Base-by-base conservation (phyloP, 1,139 yeast genomes). In the Kodamaea arcana region DNA sequence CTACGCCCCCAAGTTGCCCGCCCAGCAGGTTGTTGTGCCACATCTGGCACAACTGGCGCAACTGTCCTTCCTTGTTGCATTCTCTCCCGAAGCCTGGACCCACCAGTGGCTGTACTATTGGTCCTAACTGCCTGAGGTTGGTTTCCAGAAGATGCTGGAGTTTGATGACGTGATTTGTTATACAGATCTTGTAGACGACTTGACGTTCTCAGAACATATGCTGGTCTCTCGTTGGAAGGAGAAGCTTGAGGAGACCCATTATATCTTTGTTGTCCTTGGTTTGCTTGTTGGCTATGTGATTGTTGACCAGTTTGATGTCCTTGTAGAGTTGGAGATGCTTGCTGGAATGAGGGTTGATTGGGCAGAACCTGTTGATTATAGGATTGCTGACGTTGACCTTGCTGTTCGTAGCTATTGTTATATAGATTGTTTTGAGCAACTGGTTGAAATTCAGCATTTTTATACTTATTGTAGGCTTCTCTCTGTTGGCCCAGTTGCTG, bases 111-210 rank as follows among this genome's bases (percentile, higher is more conserved):
- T 10, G 62, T 51, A 14, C 63, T 57, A 39, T 61, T 62, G 27
- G 56, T 39, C 38, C 69, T 45, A 10, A 45, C 44, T 8, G 51
- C 46, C 31, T 48, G 58, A 29, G 40, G 52, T 1, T 58, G 43
- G 39, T 46, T 56, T 40, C 65, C 61, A 2, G 65, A 63, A 11
- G 60, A 52, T 4, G 67, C 68, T 0, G 69, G 68, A n/a, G 62
- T 50, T 35, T 66, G 69, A 42, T 66, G 72, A 30, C 72, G 52
- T n/a, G 72, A 64, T 43, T 59, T 61, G 41, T 68, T 62, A 46
- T 69, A 62, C 65, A 69, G 52, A 34, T 65, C 73, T 45, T 64
- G 68, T 32, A 69, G 56, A 29, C 67, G 51, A 39, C 70, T 62
- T 8, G 65, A 52, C 3, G 65, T 51, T 32, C 72, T 52, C 8